A percentile compares a stretch with the other conserved stretches of the same genome.
These are phyloP conservation scores for Sideroxylon spinosum DNA, from an alignment of 179 eudicot genomes.

Conservation along the genomic window DNA sequence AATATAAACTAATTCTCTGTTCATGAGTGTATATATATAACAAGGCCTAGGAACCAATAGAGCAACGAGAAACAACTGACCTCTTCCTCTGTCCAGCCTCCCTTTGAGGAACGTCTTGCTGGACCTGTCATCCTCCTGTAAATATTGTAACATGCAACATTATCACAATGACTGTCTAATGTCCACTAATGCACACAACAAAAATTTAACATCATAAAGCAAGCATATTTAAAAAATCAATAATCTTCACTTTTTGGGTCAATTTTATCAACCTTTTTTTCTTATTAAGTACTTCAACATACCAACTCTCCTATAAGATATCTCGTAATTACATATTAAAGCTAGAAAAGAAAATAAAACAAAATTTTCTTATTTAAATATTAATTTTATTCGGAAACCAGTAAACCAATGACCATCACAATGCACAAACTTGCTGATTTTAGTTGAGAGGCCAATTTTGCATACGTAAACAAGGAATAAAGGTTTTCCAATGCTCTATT, in stretches of 20 bases:
- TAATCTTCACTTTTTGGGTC: too few species aligned
- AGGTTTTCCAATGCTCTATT: background rate
- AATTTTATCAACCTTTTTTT: too few species aligned
- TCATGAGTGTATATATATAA: too few species aligned
- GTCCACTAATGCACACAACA: background rate
- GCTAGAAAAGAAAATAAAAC: too few species aligned
- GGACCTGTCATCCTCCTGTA: constrained; percentile 41
- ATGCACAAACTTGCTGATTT: background rate
- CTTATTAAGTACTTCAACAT: too few species aligned
- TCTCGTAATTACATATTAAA: too few species aligned
- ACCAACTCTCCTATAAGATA: too few species aligned
- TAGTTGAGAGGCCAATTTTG: background rate
- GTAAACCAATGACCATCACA: background rate
- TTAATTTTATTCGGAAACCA: background rate
- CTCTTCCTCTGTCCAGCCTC: constrained; percentile 77
- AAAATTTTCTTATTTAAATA: background rate
- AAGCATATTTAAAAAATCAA: background rate
- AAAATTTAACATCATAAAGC: background rate
- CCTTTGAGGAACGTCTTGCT: constrained; percentile 51
- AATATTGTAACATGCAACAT: background rate
- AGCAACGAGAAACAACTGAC: constrained; percentile 20
- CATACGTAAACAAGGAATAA: background rate
- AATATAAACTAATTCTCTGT: too few species aligned
- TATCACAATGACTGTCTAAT: background rate
- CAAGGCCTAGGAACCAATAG: background rate